Evolutionary conservation across 805 yeast genomes (phyloP).

Genomic region (Metschnikowia vanudenii): DNA sequence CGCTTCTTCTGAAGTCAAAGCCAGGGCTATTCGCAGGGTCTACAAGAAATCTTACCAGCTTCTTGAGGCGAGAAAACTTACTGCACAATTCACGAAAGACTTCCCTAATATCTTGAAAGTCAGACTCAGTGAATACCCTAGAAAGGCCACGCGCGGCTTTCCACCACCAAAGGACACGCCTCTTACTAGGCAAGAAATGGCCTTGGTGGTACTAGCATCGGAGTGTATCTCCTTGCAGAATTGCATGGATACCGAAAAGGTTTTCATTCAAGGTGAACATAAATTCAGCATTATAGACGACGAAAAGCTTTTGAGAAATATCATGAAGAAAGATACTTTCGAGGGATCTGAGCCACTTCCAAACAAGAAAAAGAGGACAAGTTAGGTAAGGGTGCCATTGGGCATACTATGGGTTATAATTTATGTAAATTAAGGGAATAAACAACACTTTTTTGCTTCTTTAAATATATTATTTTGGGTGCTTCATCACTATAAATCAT

Average conservation of each 20-base stretch:
- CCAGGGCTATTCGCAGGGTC: slow-evolving; percentile 43
- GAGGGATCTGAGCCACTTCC: slow-evolving; percentile 18
- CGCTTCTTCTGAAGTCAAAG: slow-evolving; percentile 24
- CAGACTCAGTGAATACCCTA: slow-evolving; percentile 51
- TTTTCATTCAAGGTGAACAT: slow-evolving; percentile 23
- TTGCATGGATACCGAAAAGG: slow-evolving; percentile 32
- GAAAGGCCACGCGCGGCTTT: slow-evolving; percentile 19
- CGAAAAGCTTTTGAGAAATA: slow-evolving; percentile 55
- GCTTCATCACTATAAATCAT: neutral
- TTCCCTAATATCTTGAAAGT: slow-evolving; percentile 31
- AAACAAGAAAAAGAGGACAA: slow-evolving; percentile 21
- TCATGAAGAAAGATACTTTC: slow-evolving; percentile 47
- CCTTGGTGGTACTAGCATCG: slow-evolving; percentile 52
- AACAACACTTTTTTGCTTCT: neutral
- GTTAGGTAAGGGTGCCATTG: slow-evolving; percentile 12
- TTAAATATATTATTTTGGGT: neutral
- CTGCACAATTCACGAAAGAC: slow-evolving; percentile 33
- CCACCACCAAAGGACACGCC: neutral
- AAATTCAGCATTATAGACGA: slow-evolving; percentile 52
- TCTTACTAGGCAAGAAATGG: slow-evolving; percentile 41
- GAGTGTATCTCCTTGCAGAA: slow-evolving; percentile 52
- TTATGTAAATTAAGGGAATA: neutral
- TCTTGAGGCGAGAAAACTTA: slow-evolving; percentile 50
- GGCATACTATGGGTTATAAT: neutral
- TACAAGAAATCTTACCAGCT: slow-evolving; percentile 62